These are phyloP conservation scores for Dalbergia oliveri DNA, from an alignment of 306 rosid species.

Conservation along the genomic window DNA sequence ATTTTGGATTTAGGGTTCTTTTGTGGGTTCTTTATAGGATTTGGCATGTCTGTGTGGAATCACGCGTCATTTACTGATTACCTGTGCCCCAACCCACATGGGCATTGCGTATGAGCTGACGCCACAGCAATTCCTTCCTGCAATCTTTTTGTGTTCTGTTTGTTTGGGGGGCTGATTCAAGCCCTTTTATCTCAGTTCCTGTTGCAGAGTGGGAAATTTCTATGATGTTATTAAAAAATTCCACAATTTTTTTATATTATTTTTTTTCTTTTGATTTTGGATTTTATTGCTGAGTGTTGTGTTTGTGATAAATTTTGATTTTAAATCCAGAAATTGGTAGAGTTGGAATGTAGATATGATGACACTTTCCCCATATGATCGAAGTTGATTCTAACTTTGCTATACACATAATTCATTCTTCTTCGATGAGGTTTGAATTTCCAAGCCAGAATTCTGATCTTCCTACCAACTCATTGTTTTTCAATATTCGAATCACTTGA, in stretches of 20 bases:
- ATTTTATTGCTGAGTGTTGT: neutral
- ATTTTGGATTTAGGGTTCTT: neutral
- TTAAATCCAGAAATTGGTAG: neutral
- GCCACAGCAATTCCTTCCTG: slow-evolving; percentile 63
- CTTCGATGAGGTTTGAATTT: slow-evolving; percentile 21
- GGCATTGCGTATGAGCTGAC: slow-evolving; percentile 72
- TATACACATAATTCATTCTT: slow-evolving; percentile 9
- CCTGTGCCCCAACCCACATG: slow-evolving; percentile 47
- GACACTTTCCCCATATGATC: slow-evolving; percentile 56
- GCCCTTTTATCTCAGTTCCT: slow-evolving; percentile 26
- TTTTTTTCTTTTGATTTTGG: neutral
- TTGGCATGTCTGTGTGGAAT: neutral
- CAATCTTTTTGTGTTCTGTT: slow-evolving; percentile 36
- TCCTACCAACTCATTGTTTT: neutral
- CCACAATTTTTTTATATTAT: neutral
- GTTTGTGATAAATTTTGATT: neutral
- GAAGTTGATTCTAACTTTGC: slow-evolving; percentile 58
- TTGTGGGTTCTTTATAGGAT: too few species aligned
- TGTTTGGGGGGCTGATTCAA: neutral
- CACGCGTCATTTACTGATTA: slow-evolving; percentile 70
- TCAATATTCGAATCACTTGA: neutral
- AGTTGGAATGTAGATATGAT: slow-evolving; percentile 40
- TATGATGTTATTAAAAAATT: neutral
- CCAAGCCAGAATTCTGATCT: slow-evolving; percentile 51
- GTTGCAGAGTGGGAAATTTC: slow-evolving; percentile 52